Base-by-base conservation (phyloP, 78 protist species). In the Dictyostelium capitatum region DNA sequence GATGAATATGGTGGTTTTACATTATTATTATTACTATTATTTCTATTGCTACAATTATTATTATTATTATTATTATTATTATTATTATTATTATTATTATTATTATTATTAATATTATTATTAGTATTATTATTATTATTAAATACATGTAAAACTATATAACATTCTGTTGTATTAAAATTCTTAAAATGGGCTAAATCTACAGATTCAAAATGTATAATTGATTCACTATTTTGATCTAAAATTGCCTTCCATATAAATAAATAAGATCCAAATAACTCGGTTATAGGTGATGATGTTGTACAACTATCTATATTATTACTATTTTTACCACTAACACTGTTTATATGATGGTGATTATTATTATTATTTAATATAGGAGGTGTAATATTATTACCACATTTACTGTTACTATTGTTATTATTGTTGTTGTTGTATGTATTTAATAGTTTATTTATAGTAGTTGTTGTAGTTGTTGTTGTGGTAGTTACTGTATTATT, bases 71-170 rank as follows among this genome's bases (percentile, higher is more conserved):
- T 62, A 62, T 62, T 62, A 62, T 62, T 62, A 62, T 62, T 62
- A 62, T 62, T 62, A 62, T 20, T 62, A 62, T 62, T 62, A 25
- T 62, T 62, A 62, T 51, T 51, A 51, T 51, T 51, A 51, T 51
- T 51, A 51, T 51, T 51, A 57, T 57, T 57, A 57, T 15, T 57
- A 57, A 20, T 57, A 57, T n/a, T 57, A 57, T 20, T 4, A 57
- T 20, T 57, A 57, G 12, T 59, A 25, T 25, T 25, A 23, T 59
- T 28, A 25, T 65, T 30, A 9, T 64, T 77, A 50, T 87, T 87
- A 2, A 87, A 74, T 10, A 87, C 80, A 87, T 87, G 92, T 64
- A 87, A 65, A 47, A 87, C 78, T 17, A 87, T 87, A 64, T 87
- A 87, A 23, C 92, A 87, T 25, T 87, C 92, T 10, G 47, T 46